A percentile compares a stretch with the other conserved stretches of the same genome.
phyloP scores from a whole-genome alignment of 2,329 filamentous ascomycete species.

The Colletotrichum shisoi region DNA sequence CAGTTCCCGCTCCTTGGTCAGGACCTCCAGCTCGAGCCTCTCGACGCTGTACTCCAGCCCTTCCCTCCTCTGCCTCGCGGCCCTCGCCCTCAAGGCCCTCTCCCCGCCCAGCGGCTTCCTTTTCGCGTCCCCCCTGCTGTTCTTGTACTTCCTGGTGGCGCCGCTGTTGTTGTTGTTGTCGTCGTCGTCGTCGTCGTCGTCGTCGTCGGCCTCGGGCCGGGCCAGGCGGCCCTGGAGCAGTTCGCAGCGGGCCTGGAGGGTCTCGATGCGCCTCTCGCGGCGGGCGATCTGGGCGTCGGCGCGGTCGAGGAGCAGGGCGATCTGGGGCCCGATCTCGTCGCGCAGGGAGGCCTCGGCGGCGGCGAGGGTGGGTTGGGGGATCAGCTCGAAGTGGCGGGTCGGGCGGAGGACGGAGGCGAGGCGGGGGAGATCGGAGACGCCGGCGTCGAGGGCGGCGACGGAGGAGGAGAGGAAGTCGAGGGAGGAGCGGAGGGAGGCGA shows the following conservation, averaged over 20 bases:
- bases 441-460: conserved; percentile 63
- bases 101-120: conserved; percentile 59
- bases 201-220: conserved; percentile 43
- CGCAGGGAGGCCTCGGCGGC: conserved; percentile 84
- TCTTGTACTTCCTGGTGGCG: conserved; percentile 42
- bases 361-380: conserved; percentile 82
- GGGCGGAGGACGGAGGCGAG: conserved; percentile 59
- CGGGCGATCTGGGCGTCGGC: conserved; percentile 86
- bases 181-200: conserved; percentile 35
- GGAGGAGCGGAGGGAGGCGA: conserved; percentile 66
- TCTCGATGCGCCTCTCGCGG: conserved; percentile 81
- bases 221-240: conserved; percentile 76
- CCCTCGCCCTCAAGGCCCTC: conserved; percentile 62
- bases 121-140: conserved; percentile 33
- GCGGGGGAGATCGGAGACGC: conserved; percentile 66
- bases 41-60: conserved; percentile 86
- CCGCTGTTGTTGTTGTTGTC: conserved; percentile 30
- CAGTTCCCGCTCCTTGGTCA: conserved; percentile 72
- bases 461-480: conserved; percentile 68
- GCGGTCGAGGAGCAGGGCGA: conserved; percentile 77
- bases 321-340: conserved; percentile 88
- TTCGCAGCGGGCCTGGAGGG: conserved; percentile 81
- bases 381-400: conserved; percentile 87
- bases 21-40: conserved; percentile 83
- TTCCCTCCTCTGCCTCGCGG: conserved; percentile 82